Base-by-base conservation (phyloP, 176 grass and related monocot species). In the Carex cristatella region DNA sequence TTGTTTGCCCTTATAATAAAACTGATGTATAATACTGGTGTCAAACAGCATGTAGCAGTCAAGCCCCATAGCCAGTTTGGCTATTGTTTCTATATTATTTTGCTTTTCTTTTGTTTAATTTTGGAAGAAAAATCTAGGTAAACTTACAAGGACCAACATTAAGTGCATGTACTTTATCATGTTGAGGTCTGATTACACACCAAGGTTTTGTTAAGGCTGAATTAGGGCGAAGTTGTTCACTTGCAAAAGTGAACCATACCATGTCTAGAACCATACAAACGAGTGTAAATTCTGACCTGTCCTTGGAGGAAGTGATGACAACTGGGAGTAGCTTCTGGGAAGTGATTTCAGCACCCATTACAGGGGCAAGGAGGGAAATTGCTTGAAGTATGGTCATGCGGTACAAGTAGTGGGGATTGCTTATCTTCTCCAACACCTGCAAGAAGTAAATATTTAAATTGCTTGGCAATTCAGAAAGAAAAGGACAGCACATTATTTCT, bases 371-470 rank as follows among this genome's bases (percentile, higher is more conserved):
- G 62, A 98, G 86, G 10, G 95, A 95, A 49, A 95, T 90, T 70
- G 91, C 91, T 87, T 90, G 93, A 73, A 98, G 77, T 58, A 90
- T 90, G n/a, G 95, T 98, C 95, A 98, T 94, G 11, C 95, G 93
- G 60, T 98, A 98, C 69, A 98, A 82, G 69, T 98, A 98, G 82
- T 98, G 95, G n/a, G 91, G 89, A 59, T 93, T 98, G 73, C 94
- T 95, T 79, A 98, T 95, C 89, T 95, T 98, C 69, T 95, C 93
- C 73, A 98, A 49, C 4, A 98, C 93, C 95, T 98, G 69, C 3
- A 89, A 72, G 27, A 57, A 79, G 30, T 33, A 79, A 58, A 44
- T 71, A 72, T 19, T 58, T 18, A 57, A 57, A 57, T 79, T 79
- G 53, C 18, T 65, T 62, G 38, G 32, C 37, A 81, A 40, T 57